Evolutionary conservation across 345 rosid species (phyloP).

Genomic region (Eucalyptus pauciflora): DNA sequence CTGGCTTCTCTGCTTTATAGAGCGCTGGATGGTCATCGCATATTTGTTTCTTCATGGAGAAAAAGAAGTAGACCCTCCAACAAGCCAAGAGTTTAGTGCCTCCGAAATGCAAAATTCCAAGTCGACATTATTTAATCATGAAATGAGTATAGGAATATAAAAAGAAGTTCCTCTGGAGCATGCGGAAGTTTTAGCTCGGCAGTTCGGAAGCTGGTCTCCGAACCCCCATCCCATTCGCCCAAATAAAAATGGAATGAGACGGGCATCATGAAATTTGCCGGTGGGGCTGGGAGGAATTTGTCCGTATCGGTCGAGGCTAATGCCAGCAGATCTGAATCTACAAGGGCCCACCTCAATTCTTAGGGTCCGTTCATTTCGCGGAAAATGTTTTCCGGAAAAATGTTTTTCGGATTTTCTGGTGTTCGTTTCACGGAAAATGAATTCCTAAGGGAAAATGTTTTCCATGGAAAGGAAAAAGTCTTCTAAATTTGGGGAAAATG

Average conservation of each 20-base stretch:
- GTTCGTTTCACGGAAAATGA: too few relatives aligned
- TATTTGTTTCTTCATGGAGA: too few relatives aligned
- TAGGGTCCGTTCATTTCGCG: too few relatives aligned
- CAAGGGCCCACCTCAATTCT: neutral
- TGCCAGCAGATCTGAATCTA: neutral
- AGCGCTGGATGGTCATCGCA: too few relatives aligned
- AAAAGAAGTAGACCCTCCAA: too few relatives aligned
- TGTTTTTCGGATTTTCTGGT: too few relatives aligned
- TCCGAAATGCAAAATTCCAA: neutral
- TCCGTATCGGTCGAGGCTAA: neutral
- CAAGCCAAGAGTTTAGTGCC: neutral
- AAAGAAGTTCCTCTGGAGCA: neutral
- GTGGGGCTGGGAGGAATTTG: neutral
- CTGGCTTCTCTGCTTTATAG: too few relatives aligned
- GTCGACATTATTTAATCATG: neutral
- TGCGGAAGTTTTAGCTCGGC: neutral
- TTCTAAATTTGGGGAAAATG: too few relatives aligned
- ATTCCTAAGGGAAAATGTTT: too few relatives aligned
- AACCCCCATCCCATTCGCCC: neutral
- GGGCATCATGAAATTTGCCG: neutral
- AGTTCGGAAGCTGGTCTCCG: neutral
- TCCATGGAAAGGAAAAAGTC: too few relatives aligned
- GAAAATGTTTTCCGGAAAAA: too few relatives aligned
- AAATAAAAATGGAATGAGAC: neutral
- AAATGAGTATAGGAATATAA: neutral